Conservation (phyloP, 2,329 filamentous ascomycete species). For the Pezicula rhizophila region DNA sequence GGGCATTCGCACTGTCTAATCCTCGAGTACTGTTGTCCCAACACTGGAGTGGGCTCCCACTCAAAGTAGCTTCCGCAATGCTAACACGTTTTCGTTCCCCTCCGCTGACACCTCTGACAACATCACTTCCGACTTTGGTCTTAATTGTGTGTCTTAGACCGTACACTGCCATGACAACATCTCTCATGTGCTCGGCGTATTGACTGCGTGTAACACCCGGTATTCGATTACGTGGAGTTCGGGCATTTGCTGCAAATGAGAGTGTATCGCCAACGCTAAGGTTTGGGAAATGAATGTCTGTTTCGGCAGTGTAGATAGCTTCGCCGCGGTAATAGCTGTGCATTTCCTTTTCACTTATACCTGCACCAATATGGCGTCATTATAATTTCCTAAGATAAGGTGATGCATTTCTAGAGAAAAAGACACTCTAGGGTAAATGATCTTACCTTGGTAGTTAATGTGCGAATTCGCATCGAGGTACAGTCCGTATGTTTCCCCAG, state of each 20-base stretch:
- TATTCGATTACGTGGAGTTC: slow-evolving; percentile 49
- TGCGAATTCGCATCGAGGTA: slow-evolving; percentile 40
- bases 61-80: slow-evolving; percentile 65
- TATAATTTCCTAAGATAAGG: slow-evolving; percentile 7
- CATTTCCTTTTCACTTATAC: slow-evolving; percentile 46
- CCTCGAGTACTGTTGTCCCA: slow-evolving; percentile 75
- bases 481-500: slow-evolving; percentile 47
- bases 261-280: slow-evolving; percentile 69
- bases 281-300: slow-evolving; percentile 60
- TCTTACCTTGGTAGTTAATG: slow-evolving; percentile 53
- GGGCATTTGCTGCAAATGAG: slow-evolving; percentile 61
- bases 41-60: slow-evolving; percentile 52
- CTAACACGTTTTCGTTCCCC: slow-evolving; percentile 72
- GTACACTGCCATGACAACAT: slow-evolving; percentile 64
- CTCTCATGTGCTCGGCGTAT: slow-evolving; percentile 31
- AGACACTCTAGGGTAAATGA: too few relatives aligned
- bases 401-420: not conserved
- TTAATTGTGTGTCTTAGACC: slow-evolving; percentile 64
- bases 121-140: slow-evolving; percentile 68
- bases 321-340: slow-evolving; percentile 49
- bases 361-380: slow-evolving; percentile 15
- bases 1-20: slow-evolving; percentile 65
- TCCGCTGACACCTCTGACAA: slow-evolving; percentile 59
- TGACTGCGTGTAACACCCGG: slow-evolving; percentile 35
- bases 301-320: slow-evolving; percentile 69